Conservation (phyloP, 2,329 filamentous ascomycete genomes). For the Cryphonectria parasitica region DNA sequence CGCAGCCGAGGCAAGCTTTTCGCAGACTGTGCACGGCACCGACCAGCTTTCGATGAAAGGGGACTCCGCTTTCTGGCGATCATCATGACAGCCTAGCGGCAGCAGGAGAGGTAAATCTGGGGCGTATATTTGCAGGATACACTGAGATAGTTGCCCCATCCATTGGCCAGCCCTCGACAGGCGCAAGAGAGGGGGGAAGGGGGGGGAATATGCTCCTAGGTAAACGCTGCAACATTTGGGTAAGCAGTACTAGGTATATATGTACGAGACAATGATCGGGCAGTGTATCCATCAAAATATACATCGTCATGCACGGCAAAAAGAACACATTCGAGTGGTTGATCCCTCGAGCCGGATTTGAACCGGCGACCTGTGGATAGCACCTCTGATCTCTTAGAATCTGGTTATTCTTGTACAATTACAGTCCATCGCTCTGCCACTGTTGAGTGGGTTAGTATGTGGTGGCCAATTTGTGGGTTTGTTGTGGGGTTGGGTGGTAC, state of each 20-base stretch:
- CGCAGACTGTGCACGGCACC: not conserved
- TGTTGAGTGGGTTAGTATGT: not conserved
- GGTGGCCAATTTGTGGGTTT: not conserved
- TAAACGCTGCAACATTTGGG: not conserved
- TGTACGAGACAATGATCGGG: not conserved
- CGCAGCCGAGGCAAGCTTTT: not conserved
- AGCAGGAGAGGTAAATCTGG: not conserved
- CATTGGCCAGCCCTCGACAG: not conserved
- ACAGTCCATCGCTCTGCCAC: conserved; percentile 11
- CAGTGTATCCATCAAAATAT: not conserved
- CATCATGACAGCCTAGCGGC: not conserved
- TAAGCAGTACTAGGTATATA: not conserved
- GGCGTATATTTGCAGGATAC: not conserved
- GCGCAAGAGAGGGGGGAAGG: too few relatives aligned
- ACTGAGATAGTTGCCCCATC: not conserved
- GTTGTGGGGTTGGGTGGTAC: not conserved
- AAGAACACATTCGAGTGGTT: not conserved
- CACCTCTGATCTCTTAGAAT: not conserved
- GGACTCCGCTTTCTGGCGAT: not conserved
- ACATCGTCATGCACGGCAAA: not conserved
- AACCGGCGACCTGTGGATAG: conserved; percentile 10
- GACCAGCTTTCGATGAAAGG: not conserved
- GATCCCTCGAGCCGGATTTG: conserved; percentile 7
- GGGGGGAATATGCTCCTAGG: not conserved
- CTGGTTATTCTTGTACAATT: not conserved